Conservation (phyloP, 1,284 basidiomycete species). For the Cerioporus squamosus region DNA sequence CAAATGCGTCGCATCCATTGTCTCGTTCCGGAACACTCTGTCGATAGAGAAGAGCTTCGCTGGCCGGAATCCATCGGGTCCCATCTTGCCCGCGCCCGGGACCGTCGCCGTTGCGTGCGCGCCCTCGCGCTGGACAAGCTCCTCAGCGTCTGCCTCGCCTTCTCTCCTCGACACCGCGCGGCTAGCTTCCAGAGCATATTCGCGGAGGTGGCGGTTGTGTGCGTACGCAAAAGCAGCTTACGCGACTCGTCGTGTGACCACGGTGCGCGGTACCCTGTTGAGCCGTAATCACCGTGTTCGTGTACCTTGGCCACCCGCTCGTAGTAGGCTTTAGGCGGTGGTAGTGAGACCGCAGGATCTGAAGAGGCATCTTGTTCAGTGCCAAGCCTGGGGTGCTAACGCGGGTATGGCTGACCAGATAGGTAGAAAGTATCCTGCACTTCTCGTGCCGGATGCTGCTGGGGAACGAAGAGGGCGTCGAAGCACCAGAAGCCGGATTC, state of each 20-base stretch:
- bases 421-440: conserved; percentile 99
- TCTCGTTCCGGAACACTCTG: conserved; percentile 98
- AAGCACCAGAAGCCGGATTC: conserved; percentile 99
- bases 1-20: conserved; percentile 98
- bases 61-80: conserved; percentile 85
- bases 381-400: not conserved
- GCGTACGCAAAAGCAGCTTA: conserved; percentile 93
- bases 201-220: conserved; percentile 96
- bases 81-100: conserved; percentile 20
- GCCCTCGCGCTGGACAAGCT: conserved; percentile 27
- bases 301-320: conserved; percentile 88
- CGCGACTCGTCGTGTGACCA: conserved; percentile 93
- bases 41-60: conserved; percentile 99
- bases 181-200: conserved; percentile 96
- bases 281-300: conserved; percentile 91
- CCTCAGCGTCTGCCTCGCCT: conserved; percentile 41
- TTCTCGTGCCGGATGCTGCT: conserved; percentile 98
- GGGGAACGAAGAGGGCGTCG: conserved; percentile 97
- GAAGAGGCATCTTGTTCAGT: conserved; percentile 6
- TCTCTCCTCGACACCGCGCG: conserved; percentile 70
- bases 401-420: conserved; percentile 63
- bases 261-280: conserved; percentile 97
- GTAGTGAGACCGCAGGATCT: conserved; percentile 85
- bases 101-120: conserved; percentile 30
- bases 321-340: conserved; percentile 88